These are phyloP conservation scores for Suillus cothurnatus DNA, from an alignment of 768 basidiomycete genomes.

Conservation along the genomic window DNA sequence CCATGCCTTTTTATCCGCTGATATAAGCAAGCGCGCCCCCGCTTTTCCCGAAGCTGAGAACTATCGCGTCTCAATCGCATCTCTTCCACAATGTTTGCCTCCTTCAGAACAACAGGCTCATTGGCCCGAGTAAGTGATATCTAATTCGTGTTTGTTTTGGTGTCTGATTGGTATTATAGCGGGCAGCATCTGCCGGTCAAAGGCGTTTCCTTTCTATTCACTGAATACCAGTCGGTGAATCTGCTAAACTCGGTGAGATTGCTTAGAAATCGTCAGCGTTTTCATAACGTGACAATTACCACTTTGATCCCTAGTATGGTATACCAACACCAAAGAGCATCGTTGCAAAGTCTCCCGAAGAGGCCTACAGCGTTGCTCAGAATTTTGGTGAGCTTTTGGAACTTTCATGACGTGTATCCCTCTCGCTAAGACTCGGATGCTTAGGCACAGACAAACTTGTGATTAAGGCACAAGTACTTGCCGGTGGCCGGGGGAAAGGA, in stretches of 20 bases:
- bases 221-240: constrained; percentile 96
- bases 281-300: not conserved
- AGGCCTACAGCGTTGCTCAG: constrained; percentile 88
- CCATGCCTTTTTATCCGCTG: constrained; percentile 36
- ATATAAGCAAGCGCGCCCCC: constrained; percentile 34
- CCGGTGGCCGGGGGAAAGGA: constrained; percentile 98
- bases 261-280: not conserved
- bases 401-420: not conserved
- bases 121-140: constrained; percentile 57
- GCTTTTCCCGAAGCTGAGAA: constrained; percentile 19
- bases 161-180: constrained; percentile 7
- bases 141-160: not conserved
- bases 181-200: constrained; percentile 79
- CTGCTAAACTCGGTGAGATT: constrained; percentile 84
- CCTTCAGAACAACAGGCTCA: constrained; percentile 64
- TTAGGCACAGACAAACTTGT: constrained; percentile 79
- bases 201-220: constrained; percentile 94
- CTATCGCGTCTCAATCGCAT: constrained; percentile 10
- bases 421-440: constrained; percentile 6
- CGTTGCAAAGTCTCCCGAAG: constrained; percentile 83
- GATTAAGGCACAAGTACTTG: constrained; percentile 98
- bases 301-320: constrained; percentile 68
- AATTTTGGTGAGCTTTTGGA: constrained; percentile 68
- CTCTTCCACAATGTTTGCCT: constrained; percentile 57
- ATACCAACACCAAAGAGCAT: constrained; percentile 93